Percentiles rank a stretch among this genome's conserved stretches.
These are phyloP conservation scores for Aspergillus bridgeri DNA, from an alignment of 495 filamentous ascomycete species.

Conservation along the genomic window DNA sequence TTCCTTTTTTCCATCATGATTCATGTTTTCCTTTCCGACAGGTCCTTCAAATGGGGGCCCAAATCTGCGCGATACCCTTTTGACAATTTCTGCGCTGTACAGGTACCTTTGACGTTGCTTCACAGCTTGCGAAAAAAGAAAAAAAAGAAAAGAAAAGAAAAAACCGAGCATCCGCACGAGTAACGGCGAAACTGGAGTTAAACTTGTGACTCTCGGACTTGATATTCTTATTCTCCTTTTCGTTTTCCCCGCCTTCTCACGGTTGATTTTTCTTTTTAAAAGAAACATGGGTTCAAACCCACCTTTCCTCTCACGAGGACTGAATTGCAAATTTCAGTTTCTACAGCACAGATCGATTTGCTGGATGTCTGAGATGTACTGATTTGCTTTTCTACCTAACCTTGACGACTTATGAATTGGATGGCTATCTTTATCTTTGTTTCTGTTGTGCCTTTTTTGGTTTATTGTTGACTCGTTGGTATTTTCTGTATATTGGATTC, in stretches of 20 bases:
- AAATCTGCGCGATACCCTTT: constrained; percentile 16
- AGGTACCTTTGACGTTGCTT: constrained; percentile 7
- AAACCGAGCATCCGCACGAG: background rate
- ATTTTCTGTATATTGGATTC: constrained; percentile 6
- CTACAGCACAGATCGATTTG: background rate
- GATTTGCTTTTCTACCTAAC: background rate
- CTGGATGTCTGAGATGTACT: background rate
- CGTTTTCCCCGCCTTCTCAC: background rate
- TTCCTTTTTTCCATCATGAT: background rate
- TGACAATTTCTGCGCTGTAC: constrained; percentile 13
- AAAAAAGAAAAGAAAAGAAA: too few relatives aligned
- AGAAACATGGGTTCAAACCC: constrained; percentile 6
- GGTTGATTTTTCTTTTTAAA: constrained; percentile 6
- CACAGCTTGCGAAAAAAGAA: constrained; percentile 2
- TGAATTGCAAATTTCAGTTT: background rate
- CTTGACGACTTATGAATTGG: background rate
- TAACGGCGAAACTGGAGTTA: constrained; percentile 21
- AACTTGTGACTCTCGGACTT: constrained; percentile 1
- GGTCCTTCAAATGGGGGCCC: background rate
- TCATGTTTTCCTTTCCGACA: background rate
- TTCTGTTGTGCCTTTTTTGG: background rate
- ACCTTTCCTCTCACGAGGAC: background rate
- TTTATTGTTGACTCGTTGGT: background rate
- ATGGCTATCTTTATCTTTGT: constrained; percentile 3
- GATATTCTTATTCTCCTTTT: constrained; percentile 4